Evolutionary conservation across 2,329 filamentous ascomycete genomes (phyloP), one percentile per base, ranked within the genome.

Genomic region (Blastomyces emzantsi): DNA sequence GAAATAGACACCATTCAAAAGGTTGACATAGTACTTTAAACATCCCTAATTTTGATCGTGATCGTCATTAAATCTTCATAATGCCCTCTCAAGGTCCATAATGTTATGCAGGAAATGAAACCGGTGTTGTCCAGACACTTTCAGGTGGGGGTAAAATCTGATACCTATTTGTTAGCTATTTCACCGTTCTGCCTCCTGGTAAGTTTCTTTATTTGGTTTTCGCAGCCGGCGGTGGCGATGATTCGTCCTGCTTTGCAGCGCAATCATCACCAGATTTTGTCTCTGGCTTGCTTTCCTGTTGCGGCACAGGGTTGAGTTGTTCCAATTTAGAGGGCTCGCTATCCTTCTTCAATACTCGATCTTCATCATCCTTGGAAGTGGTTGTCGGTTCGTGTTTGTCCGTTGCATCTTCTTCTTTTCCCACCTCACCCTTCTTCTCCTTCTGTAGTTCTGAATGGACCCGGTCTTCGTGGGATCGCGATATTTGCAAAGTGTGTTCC

Each of bases 401-500:
- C 7, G 25, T 8, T 9, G 8, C 39, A 30, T 22, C 30, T n/a
- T 56, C 49, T 62, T 17, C 36, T 45, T 36, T 33, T 51, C 8
- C 54, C 49, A 25, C 36, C 45, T 33, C 55, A 15, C 60, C 15
- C 28, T 63, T 55, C 13, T 59, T 58, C 13, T 52, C 49, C 22
- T 39, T 43, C 22, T 65, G 47, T 30, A 77, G 63, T 45, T 73
- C 69, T 55, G 71, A 67, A 22, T 72, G 70, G 13, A 78, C 72
- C 41, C 73, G 76, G 61, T 79, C 73, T 59, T 79, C 69, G 67
- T 83, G 79, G 62, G 75, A 73, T 65, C 76, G 76, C 6, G 81
- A 80, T 25, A 82, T 63, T 61, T 77, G 77, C 51, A 87, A 70
- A 7, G 81, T 83, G 69, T 81, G 75, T 62, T 87, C 84, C 54